Evolutionary conservation across 2,329 filamentous ascomycete genomes (phyloP).

Genomic region (Gremmenia infestans): DNA sequence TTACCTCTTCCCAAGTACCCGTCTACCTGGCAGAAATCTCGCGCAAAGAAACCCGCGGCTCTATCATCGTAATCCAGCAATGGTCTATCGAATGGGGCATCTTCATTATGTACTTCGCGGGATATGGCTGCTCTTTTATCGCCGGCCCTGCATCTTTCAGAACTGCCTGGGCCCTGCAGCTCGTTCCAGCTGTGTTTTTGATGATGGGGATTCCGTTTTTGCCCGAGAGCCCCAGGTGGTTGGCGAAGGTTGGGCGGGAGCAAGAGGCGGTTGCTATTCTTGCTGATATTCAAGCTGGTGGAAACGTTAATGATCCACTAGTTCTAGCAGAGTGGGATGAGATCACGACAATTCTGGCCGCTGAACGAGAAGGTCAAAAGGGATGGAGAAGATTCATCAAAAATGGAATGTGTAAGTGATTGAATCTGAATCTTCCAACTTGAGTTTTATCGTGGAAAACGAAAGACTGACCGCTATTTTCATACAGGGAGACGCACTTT

Average conservation of each 20-base stretch:
- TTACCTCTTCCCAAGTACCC: slow-evolving; percentile 67
- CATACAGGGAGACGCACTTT: slow-evolving; percentile 20
- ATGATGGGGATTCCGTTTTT: slow-evolving; percentile 39
- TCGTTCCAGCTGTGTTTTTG: slow-evolving; percentile 40
- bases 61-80: slow-evolving; percentile 41
- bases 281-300: slow-evolving; percentile 52
- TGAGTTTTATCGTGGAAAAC: background rate
- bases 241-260: slow-evolving; percentile 43
- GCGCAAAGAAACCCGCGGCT: slow-evolving; percentile 37
- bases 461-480: slow-evolving; percentile 24
- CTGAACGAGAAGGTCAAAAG: slow-evolving; percentile 22
- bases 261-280: slow-evolving; percentile 44
- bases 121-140: slow-evolving; percentile 43
- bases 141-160: slow-evolving; percentile 44
- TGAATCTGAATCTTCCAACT: background rate
- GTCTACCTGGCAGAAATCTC: slow-evolving; percentile 63
- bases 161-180: slow-evolving; percentile 45
- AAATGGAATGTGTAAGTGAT: slow-evolving; percentile 47
- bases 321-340: slow-evolving; percentile 55
- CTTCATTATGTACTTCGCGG: slow-evolving; percentile 44
- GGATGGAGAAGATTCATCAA: slow-evolving; percentile 38
- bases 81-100: slow-evolving; percentile 45
- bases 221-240: slow-evolving; percentile 47
- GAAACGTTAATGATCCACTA: slow-evolving; percentile 47
- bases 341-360: slow-evolving; percentile 38